phyloP scores from a whole-genome alignment of 2,329 filamentous ascomycete species.

The Fusarium sp. region DNA sequence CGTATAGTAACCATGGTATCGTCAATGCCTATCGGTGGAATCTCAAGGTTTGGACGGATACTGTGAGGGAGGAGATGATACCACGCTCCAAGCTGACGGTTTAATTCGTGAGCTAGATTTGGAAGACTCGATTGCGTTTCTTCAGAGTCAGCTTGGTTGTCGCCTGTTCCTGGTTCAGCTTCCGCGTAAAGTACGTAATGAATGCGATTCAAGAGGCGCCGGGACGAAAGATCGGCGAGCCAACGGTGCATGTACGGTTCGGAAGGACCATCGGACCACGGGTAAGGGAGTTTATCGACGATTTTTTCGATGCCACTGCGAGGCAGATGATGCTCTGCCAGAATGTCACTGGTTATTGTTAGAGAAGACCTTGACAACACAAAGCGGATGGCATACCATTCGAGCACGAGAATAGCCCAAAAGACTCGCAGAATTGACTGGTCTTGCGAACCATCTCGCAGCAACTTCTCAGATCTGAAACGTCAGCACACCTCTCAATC shows the following conservation, averaged over 20 bases:
- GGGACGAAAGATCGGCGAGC: constrained; percentile 32
- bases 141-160: background rate
- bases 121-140: constrained; percentile 8
- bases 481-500: rapidly evolving
- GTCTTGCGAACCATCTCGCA: constrained; percentile 26
- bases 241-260: constrained; percentile 35
- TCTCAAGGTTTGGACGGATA: constrained; percentile 22
- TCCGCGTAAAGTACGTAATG: constrained; percentile 35
- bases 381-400: background rate
- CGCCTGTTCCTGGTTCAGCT: constrained; percentile 21
- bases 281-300: constrained; percentile 32
- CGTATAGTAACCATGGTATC: constrained; percentile 33
- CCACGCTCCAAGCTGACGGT: constrained; percentile 30
- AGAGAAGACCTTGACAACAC: rapidly evolving
- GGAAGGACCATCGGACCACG: constrained; percentile 17
- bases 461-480: constrained; percentile 15
- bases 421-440: constrained; percentile 33
- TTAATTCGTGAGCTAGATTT: constrained; percentile 23
- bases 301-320: constrained; percentile 36
- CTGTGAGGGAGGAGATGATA: constrained; percentile 34
- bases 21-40: constrained; percentile 3
- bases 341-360: constrained; percentile 8
- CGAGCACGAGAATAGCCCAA: constrained; percentile 31
- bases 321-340: constrained; percentile 34
- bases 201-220: constrained; percentile 27